Conservation (phyloP, 441 rosid species). For the Eruca vesicaria region DNA sequence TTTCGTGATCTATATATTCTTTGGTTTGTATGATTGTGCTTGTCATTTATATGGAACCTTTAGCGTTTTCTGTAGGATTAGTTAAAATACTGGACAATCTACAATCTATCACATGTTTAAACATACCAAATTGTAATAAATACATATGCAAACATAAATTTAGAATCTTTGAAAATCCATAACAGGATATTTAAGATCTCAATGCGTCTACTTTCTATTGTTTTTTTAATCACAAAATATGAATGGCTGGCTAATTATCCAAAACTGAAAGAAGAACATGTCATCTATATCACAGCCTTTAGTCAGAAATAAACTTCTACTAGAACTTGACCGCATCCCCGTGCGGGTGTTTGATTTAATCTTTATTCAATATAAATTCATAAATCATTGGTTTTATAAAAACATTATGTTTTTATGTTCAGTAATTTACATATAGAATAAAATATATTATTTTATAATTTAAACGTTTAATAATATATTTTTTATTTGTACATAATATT, state of each 20-base stretch:
- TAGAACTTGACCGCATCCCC: too few species aligned
- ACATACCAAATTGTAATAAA: not conserved
- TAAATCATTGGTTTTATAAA: too few species aligned
- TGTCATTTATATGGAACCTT: constrained; percentile 32
- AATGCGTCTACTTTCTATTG: not conserved
- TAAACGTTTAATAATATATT: too few species aligned
- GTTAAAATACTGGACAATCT: constrained; percentile 21
- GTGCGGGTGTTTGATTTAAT: too few species aligned
- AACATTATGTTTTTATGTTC: too few species aligned
- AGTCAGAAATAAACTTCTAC: too few species aligned
- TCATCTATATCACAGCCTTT: not conserved
- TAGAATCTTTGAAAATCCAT: constrained; percentile 6
- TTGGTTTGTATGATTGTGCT: constrained; percentile 32
- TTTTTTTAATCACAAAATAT: not conserved
- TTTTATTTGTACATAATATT: too few species aligned
- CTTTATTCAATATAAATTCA: too few species aligned
- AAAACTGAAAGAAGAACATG: not conserved
- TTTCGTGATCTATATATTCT: constrained; percentile 37
- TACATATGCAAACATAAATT: not conserved
- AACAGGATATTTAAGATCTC: not conserved
- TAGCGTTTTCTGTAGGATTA: constrained; percentile 32
- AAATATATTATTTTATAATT: too few species aligned
- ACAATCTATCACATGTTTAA: not conserved
- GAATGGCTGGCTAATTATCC: not conserved
- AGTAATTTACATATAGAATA: too few species aligned